Conservation (phyloP, 305 asterid species). For the Rubia occidens region DNA sequence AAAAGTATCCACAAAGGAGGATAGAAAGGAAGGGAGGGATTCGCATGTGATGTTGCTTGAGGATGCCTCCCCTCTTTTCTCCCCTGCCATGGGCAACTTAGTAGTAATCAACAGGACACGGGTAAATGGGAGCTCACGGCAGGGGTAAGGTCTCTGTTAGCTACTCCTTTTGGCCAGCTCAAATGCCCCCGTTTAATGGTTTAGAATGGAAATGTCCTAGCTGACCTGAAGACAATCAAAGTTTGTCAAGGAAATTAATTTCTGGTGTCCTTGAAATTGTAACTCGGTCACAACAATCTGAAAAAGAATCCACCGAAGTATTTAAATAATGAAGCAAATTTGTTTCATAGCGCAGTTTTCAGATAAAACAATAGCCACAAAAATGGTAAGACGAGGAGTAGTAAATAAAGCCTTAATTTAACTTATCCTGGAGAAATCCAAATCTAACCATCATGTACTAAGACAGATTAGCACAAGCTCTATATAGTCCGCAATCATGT, state of each 20-base stretch:
- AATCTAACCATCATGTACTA: background rate
- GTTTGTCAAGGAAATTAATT: background rate
- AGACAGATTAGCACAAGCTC: background rate
- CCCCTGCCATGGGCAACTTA: background rate
- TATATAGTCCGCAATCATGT: background rate
- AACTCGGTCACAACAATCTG: background rate
- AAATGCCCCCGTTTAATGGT: background rate
- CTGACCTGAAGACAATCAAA: background rate
- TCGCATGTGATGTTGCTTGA: conserved; percentile 37
- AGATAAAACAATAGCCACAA: background rate
- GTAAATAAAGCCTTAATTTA: background rate
- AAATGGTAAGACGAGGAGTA: background rate
- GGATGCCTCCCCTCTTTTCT: conserved; percentile 11
- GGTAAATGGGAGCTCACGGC: background rate
- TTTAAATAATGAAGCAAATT: background rate
- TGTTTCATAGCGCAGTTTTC: too few relatives aligned
- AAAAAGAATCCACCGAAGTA: background rate
- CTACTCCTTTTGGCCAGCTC: background rate
- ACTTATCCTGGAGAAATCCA: too few relatives aligned
- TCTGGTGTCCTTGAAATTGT: background rate
- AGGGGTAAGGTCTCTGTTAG: background rate
- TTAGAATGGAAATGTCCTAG: background rate
- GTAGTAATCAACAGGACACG: background rate
- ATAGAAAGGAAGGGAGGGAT: conserved; percentile 45
- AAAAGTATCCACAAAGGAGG: conserved; percentile 67